Conservation (phyloP, 495 filamentous ascomycete genomes). For the Aspergillus sclerotiicarbonarius region DNA sequence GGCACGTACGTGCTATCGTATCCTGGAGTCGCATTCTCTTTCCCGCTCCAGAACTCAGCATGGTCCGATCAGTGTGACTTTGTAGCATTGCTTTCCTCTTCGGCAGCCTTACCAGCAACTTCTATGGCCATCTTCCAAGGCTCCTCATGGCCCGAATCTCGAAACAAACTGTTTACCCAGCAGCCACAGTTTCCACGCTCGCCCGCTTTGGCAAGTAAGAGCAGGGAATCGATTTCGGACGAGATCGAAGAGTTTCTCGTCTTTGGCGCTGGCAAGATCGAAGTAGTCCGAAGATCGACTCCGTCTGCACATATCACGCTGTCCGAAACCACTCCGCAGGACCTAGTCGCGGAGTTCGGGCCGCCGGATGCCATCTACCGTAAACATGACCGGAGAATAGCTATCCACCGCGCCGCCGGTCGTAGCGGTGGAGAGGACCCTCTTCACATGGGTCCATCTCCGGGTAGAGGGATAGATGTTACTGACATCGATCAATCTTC, state of each 20-base stretch:
- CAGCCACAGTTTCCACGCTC: constrained; percentile 64
- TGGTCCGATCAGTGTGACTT: constrained; percentile 83
- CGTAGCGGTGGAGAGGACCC: constrained; percentile 42
- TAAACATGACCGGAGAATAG: constrained; percentile 87
- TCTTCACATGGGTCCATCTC: constrained; percentile 39
- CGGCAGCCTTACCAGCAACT: constrained; percentile 67
- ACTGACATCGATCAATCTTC: constrained; percentile 82
- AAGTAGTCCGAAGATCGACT: constrained; percentile 64
- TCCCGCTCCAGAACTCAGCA: constrained; percentile 71
- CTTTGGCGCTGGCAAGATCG: constrained; percentile 69
- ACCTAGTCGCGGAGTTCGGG: constrained; percentile 83
- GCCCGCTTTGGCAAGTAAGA: constrained; percentile 53
- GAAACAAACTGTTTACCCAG: constrained; percentile 71
- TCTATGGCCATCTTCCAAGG: constrained; percentile 89
- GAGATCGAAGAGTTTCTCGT: constrained; percentile 80
- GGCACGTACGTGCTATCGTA: constrained; percentile 86
- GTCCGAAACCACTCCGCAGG: constrained; percentile 83
- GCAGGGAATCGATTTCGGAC: constrained; percentile 64
- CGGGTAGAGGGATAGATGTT: constrained; percentile 43
- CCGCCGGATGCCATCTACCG: constrained; percentile 94
- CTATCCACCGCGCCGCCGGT: constrained; percentile 64
- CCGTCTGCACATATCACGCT: constrained; percentile 65
- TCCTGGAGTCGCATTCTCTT: constrained; percentile 88
- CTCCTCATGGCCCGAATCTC: constrained; percentile 80
- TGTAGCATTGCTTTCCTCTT: constrained; percentile 78